Evolutionary conservation across 2,329 filamentous ascomycete genomes (phyloP), one percentile per base, ranked within the genome.

Genomic region (Fusarium equiseti): DNA sequence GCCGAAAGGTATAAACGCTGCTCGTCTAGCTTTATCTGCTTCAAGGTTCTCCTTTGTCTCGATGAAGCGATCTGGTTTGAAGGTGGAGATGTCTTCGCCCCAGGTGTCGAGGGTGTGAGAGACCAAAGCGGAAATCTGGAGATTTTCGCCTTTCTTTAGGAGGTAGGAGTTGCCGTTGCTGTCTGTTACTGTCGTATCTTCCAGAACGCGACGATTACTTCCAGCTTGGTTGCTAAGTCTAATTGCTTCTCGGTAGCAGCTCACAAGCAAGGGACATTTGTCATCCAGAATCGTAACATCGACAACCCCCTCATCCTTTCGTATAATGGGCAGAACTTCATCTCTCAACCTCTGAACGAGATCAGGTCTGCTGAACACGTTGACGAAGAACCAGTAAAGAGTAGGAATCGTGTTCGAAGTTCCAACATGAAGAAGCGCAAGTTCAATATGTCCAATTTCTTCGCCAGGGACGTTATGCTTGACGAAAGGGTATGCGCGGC

Each of bases 331-430:
- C 8, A 69, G 44, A 1, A 79, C 72, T 52, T 84, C 82, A 1
- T 60, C 64, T 13, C 79, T 77, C 22, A 83, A 49, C 4, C 68
- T 59, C 7, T 54, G 46, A 8, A 79, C 73, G 0, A 81, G 75
- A 1, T 76, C 71, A 3, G 75, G 75, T 4, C 73, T 59, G 1
- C 75, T 67, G 44, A 79, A 76, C 13, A 83, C 62, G 29, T 79
- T 71, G 18, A 74, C 60, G 12, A 83, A 67, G 35, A 78, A 72
- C 81, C 81, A 83, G 63, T 80, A 81, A 6, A 78, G 53, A 11
- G 77, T 80, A 9, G 80, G 80, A 26, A 82, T 78, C 3, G 81
- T 79, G 72, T 83, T 83, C 12, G 77, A 69, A 2, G 78, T 78
- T 8, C 76, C 69, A 9, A 77, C 76, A 32, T 78, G 76, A 4